A percentile compares a stretch with the other conserved stretches of the same genome.
Evolutionary conservation across 495 filamentous ascomycete genomes (phyloP).

Genomic region (Cryomyces antarcticus): DNA sequence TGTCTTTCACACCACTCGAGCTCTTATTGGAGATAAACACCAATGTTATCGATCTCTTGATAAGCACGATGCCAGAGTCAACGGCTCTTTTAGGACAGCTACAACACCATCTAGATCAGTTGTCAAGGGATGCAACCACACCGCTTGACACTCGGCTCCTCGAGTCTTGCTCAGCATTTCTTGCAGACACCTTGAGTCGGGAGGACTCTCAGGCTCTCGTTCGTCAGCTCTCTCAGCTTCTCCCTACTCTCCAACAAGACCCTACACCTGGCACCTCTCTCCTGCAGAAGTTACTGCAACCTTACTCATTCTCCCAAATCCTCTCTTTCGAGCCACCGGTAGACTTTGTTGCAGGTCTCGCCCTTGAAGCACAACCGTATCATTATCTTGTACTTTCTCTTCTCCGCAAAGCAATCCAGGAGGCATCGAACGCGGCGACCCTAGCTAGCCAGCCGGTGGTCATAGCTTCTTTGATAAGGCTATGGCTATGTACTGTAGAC

Average conservation of each 20-base stretch:
- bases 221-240: constrained; percentile 26
- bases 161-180: constrained; percentile 5
- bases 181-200: constrained; percentile 2
- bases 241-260: constrained; percentile 28
- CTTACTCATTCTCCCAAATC: constrained; percentile 28
- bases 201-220: constrained; percentile 16
- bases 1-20: too few species aligned
- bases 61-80: neutral
- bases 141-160: constrained; percentile 7
- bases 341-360: constrained; percentile 23
- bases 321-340: constrained; percentile 28
- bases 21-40: too few species aligned
- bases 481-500: constrained; percentile 52
- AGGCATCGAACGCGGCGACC: constrained; percentile 41
- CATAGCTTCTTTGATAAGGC: constrained; percentile 36
- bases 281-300: constrained; percentile 31
- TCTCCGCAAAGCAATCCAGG: constrained; percentile 46
- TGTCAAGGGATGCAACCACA: constrained; percentile 5
- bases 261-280: constrained; percentile 29
- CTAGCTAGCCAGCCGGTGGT: constrained; percentile 44
- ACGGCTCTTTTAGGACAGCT: constrained; percentile 9
- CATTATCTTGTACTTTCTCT: constrained; percentile 52
- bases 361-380: constrained; percentile 35
- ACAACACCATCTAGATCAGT: constrained; percentile 7
- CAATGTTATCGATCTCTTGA: too few species aligned